Evolutionary conservation across 164 flowering plant species (phyloP), one percentile per base, ranked within the genome.

Genomic region (Dillenia suffruticosa): DNA sequence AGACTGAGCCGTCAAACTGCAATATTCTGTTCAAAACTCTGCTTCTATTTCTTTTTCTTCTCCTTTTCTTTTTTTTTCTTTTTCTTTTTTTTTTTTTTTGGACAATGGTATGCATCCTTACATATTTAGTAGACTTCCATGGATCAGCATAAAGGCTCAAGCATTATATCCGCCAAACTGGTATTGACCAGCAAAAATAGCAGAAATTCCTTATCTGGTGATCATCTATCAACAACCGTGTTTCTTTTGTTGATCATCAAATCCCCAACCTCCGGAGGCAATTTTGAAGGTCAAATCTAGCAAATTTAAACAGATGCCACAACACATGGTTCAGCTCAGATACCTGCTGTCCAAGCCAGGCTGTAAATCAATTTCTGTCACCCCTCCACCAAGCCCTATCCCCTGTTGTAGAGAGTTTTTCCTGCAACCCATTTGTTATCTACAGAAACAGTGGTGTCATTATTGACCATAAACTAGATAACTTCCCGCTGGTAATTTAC

Each of bases 251-350:
- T 57, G 40, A 22, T 78, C 70, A 84, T 9, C 79, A 78, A 57
- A 84, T 76, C 47, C 80, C 80, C 72, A 74, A 57, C 53, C 76
- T 71, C 79, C 89, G 77, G 77, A 44, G 15, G 12, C 53, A 70
- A 60, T 56, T 60, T 56, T 32, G 6, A 65, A 56, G 48, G 44
- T 3, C 46, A 24, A 32, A 12, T 12, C 46, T 9, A 49, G 7
- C 50, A 12, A 12, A 59, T 13, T 40, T 9, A 46, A 8, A 17
- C 16, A 54, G 8, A 12, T 9, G 10, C 9, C 46, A 46, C 32
- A 4, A 32, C 40, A 32, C 40, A 32, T 32, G 40, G 40, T 32
- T 32, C 40, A 32, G 40, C 5, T 32, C 40, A 32, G 40, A 55
- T 63, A 46, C 19, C 9, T 69, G 82, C 84, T 72, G 68, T 52